These are phyloP conservation scores for Aethionema arabicum DNA, from an alignment of 345 rosid species.

Conservation along the genomic window DNA sequence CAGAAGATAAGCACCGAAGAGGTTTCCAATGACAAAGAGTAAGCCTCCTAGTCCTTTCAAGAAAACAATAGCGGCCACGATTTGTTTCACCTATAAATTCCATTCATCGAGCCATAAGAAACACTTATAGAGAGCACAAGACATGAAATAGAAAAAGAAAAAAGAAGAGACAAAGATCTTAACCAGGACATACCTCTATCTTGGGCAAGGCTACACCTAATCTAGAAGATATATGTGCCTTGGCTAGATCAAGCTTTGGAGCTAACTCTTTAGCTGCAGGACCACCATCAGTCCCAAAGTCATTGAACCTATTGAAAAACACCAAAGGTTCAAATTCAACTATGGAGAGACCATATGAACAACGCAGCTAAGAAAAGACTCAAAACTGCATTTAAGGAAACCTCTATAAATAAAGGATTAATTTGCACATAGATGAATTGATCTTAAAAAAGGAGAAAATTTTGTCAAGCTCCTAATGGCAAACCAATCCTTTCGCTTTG, in stretches of 20 bases:
- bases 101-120: slow-evolving; percentile 19
- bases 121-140: not conserved
- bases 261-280: slow-evolving; percentile 76
- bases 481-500: not conserved
- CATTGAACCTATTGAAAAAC: slow-evolving; percentile 42
- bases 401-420: not conserved
- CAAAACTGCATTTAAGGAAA: not conserved
- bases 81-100: slow-evolving; percentile 48
- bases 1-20: slow-evolving; percentile 75
- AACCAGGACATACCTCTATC: slow-evolving; percentile 52
- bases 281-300: slow-evolving; percentile 81
- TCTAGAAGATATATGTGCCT: slow-evolving; percentile 53
- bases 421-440: too few relatives aligned
- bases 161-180: slow-evolving; percentile 1
- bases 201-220: slow-evolving; percentile 54
- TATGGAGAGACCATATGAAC: not conserved
- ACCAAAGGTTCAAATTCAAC: not conserved
- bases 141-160: not conserved
- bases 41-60: slow-evolving; percentile 78
- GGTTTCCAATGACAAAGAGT: slow-evolving; percentile 71
- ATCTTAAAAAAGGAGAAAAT: too few relatives aligned
- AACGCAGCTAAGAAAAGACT: not conserved
- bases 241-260: slow-evolving; percentile 59
- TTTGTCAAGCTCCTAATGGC: not conserved
- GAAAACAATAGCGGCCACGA: slow-evolving; percentile 43